phyloP scores from a whole-genome alignment of 805 yeast genomes.

The Tetrapisispora fleetii region DNA sequence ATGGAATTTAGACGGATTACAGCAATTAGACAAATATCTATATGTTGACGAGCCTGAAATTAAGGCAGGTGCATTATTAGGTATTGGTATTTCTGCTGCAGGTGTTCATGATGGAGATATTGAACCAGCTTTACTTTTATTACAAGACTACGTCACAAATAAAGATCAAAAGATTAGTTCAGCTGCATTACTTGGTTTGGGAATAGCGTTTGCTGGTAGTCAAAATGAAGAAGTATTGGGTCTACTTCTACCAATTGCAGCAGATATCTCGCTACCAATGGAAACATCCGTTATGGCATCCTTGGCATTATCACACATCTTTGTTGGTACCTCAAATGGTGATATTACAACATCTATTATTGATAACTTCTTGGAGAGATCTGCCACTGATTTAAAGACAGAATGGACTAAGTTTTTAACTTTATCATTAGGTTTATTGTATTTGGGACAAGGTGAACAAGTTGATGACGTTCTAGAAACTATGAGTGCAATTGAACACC shows the following conservation, averaged over 20 bases:
- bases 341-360: constrained; percentile 87
- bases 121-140: constrained; percentile 79
- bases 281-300: constrained; percentile 83
- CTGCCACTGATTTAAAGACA: constrained; percentile 61
- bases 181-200: constrained; percentile 83
- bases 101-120: constrained; percentile 89
- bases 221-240: constrained; percentile 75
- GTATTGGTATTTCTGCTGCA: constrained; percentile 85
- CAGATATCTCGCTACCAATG: constrained; percentile 62
- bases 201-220: constrained; percentile 92
- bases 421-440: constrained; percentile 81
- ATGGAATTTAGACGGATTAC: constrained; percentile 92
- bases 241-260: constrained; percentile 69
- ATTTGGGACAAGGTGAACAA: constrained; percentile 89
- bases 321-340: constrained; percentile 93
- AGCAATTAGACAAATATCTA: constrained; percentile 76
- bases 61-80: constrained; percentile 93
- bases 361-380: constrained; percentile 83
- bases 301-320: constrained; percentile 84
- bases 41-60: constrained; percentile 79
- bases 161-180: constrained; percentile 55
- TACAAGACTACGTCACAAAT: constrained; percentile 72
- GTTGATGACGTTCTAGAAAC: constrained; percentile 92
- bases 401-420: constrained; percentile 88
- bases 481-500: constrained; percentile 90